These are phyloP conservation scores for Syzygium malaccense DNA, from an alignment of 441 rosid genomes.

Conservation along the genomic window DNA sequence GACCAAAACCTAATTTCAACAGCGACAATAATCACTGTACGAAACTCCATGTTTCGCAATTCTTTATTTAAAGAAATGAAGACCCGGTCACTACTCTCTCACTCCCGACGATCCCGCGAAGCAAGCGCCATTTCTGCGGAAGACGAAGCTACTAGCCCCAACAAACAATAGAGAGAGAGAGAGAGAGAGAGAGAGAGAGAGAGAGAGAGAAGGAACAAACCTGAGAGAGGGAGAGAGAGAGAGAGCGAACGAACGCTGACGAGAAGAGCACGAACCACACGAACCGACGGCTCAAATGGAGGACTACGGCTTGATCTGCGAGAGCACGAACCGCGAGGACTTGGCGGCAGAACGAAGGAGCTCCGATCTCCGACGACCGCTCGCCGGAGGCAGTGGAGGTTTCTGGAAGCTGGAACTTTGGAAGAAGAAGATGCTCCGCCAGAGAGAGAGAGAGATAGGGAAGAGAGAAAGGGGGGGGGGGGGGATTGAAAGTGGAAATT, in stretches of 20 bases:
- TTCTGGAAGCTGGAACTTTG: background rate
- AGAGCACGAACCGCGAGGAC: background rate
- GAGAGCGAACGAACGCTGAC: background rate
- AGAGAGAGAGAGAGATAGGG: fast-evolving
- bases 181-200: background rate
- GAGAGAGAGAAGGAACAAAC: too few species aligned
- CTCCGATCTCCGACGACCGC: background rate
- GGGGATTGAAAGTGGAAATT: background rate
- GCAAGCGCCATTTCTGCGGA: background rate
- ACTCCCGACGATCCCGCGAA: background rate
- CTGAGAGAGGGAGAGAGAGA: background rate
- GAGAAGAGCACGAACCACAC: background rate
- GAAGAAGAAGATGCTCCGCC: background rate
- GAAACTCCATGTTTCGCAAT: background rate
- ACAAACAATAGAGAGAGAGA: background rate
- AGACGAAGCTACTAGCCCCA: background rate
- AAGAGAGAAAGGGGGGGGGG: too few species aligned
- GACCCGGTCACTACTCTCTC: background rate
- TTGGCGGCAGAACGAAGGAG: background rate
- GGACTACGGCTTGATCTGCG: background rate
- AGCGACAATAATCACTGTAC: background rate
- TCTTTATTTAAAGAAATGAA: background rate
- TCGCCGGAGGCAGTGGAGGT: background rate
- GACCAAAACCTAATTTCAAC: background rate
- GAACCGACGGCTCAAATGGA: background rate